Evolutionary conservation across 2,329 filamentous ascomycete genomes (phyloP).

Genomic region (Neocucurbitaria cava): DNA sequence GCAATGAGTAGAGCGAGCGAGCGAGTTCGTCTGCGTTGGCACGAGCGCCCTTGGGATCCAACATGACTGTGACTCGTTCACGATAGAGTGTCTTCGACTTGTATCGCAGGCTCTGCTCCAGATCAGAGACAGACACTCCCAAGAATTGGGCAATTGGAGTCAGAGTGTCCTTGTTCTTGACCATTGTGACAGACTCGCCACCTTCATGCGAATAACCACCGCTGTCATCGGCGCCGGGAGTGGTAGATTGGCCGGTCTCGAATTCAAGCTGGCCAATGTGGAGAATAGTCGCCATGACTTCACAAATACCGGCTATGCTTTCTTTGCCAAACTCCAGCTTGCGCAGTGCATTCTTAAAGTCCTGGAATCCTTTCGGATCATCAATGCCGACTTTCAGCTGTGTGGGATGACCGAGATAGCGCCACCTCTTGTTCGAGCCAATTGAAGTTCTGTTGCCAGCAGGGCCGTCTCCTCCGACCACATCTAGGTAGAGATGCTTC

Average conservation of each 20-base stretch:
- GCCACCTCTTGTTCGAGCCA: constrained; percentile 81
- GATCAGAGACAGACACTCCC: constrained; percentile 78
- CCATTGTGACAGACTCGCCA: constrained; percentile 80
- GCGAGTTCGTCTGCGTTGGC: constrained; percentile 94
- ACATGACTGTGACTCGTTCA: constrained; percentile 98
- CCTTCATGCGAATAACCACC: constrained; percentile 97
- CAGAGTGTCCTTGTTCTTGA: constrained; percentile 92
- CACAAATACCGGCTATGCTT: constrained; percentile 96
- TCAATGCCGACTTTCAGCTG: constrained; percentile 98
- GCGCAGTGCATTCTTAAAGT: constrained; percentile 94
- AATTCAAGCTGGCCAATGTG: constrained; percentile 98
- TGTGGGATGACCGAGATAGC: constrained; percentile 93
- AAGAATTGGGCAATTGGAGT: constrained; percentile 91
- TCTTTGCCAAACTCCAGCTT: constrained; percentile 93
- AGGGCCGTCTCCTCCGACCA: constrained; percentile 55
- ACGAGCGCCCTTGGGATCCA: constrained; percentile 88
- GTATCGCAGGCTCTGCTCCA: constrained; percentile 90
- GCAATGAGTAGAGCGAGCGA: constrained; percentile 87
- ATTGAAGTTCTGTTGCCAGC: constrained; percentile 62
- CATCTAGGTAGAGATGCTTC: constrained; percentile 75
- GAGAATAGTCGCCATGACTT: constrained; percentile 91
- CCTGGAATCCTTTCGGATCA: constrained; percentile 91
- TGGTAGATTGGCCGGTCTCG: constrained; percentile 79
- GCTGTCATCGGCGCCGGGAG: constrained; percentile 83
- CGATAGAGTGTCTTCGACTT: constrained; percentile 96